Base-by-base conservation (phyloP, 2,329 filamentous ascomycete genomes). In the Alternaria postmessia region DNA sequence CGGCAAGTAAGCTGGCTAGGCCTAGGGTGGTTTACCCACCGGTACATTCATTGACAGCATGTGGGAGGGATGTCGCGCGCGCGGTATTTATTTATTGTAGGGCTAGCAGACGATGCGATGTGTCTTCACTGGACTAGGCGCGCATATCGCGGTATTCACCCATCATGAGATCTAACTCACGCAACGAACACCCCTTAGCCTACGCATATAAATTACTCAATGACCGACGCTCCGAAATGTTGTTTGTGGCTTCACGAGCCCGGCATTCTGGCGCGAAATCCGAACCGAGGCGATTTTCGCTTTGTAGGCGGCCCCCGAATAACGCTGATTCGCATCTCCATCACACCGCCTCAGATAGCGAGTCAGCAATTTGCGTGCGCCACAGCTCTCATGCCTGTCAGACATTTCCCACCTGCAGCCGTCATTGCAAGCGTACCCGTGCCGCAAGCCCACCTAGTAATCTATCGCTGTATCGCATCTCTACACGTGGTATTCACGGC, bases 301-400 rank as follows among this genome's bases (percentile, higher is more conserved):
- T 38, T 18, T n/a, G 6, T 8, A 38, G 34, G n/a, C 8, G 11
- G 34, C 36, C 39, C 39, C 39, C 22, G 16, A 24, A 42, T 6
- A 42, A 24, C 39, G 20, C 39, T 42, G 39, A 24, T 42, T 42
- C 20, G 20, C 39, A 24, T 24, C 20, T 24, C 30, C 30, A 49
- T 49, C 46, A 49, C 46, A 49, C 46, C 46, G 46, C 46, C 46
- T 49, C 30, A 49, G 46, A 49, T 38, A n/a, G 8, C 46, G 46
- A 49, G 46, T 49, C 46, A 49, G 46, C 20, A 49, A 12, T 22
- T 5, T 38, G 46, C 32, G 30, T 49, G 46, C 46, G 32, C 30
- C 46, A 49, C 46, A 49, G 30, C 18, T 36, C 44, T 48, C 14
- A 34, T 48, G 4, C 20, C 2, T n/a, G 28, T 20, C 18, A 12